Conservation (phyloP, 257 asterid species). For the Osmanthus fragrans region DNA sequence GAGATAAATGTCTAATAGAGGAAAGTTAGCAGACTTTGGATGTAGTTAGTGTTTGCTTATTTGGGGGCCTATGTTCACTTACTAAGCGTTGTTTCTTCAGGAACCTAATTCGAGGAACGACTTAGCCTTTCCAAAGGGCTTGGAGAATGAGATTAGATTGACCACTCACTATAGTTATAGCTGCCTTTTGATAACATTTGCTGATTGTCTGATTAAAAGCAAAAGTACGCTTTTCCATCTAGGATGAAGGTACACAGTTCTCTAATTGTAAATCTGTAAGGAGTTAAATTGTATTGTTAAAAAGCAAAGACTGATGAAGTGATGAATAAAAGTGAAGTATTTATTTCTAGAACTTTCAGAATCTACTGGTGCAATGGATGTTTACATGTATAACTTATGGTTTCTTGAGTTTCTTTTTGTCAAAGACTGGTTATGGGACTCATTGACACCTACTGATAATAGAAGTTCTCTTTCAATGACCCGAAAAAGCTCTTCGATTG, state of each 20-base stretch:
- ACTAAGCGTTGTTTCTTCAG: not conserved
- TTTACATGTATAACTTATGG: too few species aligned
- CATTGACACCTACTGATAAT: not conserved
- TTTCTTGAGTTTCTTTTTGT: not conserved
- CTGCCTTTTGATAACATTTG: not conserved
- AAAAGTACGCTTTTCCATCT: not conserved
- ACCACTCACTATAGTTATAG: not conserved
- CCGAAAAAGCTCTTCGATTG: not conserved
- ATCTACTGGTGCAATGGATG: not conserved
- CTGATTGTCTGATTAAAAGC: not conserved
- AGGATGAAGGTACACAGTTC: conserved; percentile 15
- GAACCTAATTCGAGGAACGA: not conserved
- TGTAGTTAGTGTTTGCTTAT: conserved; percentile 15
- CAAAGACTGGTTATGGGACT: not conserved
- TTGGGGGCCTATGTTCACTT: not conserved
- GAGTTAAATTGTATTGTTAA: conserved; percentile 11
- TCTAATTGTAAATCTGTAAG: conserved; percentile 13
- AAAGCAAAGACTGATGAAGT: conserved; percentile 18
- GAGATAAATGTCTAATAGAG: conserved; percentile 16
- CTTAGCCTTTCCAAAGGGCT: not conserved
- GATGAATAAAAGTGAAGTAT: conserved; percentile 18
- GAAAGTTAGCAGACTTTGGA: conserved; percentile 10
- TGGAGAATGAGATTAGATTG: not conserved
- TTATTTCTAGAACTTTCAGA: not conserved
- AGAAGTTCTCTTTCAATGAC: not conserved